phyloP scores from a whole-genome alignment of 2,329 filamentous ascomycete species.

The Nemania abortiva region DNA sequence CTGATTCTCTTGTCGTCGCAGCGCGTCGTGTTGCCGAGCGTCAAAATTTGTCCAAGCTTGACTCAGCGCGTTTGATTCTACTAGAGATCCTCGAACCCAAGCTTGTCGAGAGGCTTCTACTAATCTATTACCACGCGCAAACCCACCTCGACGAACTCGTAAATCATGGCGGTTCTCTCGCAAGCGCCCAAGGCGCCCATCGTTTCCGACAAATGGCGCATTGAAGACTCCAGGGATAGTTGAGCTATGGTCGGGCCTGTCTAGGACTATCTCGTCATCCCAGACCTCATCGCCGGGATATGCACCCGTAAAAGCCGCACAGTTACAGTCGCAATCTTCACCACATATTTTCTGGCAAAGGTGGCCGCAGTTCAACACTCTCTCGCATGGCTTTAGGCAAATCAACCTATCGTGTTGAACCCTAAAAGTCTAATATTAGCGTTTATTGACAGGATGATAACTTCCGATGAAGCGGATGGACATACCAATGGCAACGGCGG shows the following conservation, averaged over 20 bases:
- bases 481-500: slow-evolving; percentile 51
- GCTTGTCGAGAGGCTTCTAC: not conserved
- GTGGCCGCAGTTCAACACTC: slow-evolving; percentile 46
- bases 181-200: slow-evolving; percentile 21
- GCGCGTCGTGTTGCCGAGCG: slow-evolving; percentile 40
- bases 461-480: slow-evolving; percentile 1
- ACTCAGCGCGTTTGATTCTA: slow-evolving; percentile 2
- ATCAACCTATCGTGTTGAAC: slow-evolving; percentile 45
- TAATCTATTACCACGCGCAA: slow-evolving; percentile 14
- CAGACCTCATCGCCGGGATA: slow-evolving; percentile 44
- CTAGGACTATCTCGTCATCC: slow-evolving; percentile 14
- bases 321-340: slow-evolving; percentile 46
- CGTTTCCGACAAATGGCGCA: slow-evolving; percentile 29
- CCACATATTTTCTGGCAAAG: slow-evolving; percentile 48
- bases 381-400: slow-evolving; percentile 48
- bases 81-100: not conserved
- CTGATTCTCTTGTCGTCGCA: slow-evolving; percentile 18
- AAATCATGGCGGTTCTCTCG: slow-evolving; percentile 10
- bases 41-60: slow-evolving; percentile 39
- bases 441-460: not conserved
- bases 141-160: slow-evolving; percentile 26
- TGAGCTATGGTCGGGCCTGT: not conserved
- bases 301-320: slow-evolving; percentile 45
- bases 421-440: slow-evolving; percentile 38
- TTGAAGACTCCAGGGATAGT: slow-evolving; percentile 12